A percentile compares a stretch with the other conserved stretches of the same genome.
These are phyloP conservation scores for Isatis lusitanica DNA, from an alignment of 441 rosid species.

Conservation along the genomic window DNA sequence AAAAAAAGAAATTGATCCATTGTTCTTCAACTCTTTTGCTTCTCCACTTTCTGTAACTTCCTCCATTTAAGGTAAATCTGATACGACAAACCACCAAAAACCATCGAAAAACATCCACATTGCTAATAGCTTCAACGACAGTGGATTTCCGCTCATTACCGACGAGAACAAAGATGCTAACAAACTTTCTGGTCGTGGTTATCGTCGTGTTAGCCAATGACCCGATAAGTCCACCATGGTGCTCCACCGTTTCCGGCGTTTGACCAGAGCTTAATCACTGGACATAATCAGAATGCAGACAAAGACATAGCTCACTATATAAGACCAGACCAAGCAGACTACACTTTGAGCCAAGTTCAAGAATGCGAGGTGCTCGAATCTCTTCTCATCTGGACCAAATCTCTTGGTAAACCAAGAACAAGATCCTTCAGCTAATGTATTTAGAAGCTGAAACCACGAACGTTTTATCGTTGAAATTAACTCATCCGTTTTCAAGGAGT, in stretches of 20 bases:
- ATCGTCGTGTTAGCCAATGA: constrained; percentile 92
- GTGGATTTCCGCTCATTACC: constrained; percentile 82
- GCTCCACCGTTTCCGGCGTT: constrained; percentile 58
- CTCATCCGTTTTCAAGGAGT: no score
- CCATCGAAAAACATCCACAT: constrained; percentile 93
- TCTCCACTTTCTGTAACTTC: constrained; percentile 66
- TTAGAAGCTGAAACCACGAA: no score
- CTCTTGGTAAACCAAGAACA: constrained; percentile 67
- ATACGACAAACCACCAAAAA: constrained; percentile 91
- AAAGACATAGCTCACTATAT: constrained; percentile 53
- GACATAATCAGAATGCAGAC: not conserved
- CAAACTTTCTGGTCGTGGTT: constrained; percentile 91
- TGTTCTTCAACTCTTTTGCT: constrained; percentile 43
- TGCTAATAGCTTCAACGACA: constrained; percentile 58
- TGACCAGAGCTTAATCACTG: constrained; percentile 93
- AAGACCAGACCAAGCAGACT: constrained; percentile 82
- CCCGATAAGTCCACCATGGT: constrained; percentile 92
- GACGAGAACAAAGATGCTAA: constrained; percentile 91
- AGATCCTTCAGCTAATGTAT: no score
- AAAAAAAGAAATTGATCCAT: no score
- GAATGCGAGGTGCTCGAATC: constrained; percentile 89
- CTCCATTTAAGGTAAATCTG: constrained; percentile 92
- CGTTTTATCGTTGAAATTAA: no score
- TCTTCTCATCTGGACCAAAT: constrained; percentile 78
- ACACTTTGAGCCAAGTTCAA: constrained; percentile 87